A percentile compares a stretch with the other conserved stretches of the same genome.
Evolutionary conservation across 805 yeast genomes (phyloP).

Genomic region (Kluyveromyces starmeri): DNA sequence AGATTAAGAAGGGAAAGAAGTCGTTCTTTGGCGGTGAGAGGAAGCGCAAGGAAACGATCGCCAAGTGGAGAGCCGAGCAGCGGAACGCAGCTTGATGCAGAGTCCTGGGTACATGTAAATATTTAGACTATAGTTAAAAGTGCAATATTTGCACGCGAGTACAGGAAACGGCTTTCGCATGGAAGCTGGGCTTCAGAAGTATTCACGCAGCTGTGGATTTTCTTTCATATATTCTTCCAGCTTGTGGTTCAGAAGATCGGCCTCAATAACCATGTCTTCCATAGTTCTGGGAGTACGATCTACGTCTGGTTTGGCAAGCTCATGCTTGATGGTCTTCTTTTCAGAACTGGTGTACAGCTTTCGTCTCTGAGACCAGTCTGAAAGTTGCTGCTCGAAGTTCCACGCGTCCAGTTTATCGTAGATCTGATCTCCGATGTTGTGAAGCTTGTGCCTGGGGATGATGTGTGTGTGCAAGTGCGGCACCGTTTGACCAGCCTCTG

Average conservation of each 20-base stretch:
- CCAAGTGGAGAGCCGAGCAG: constrained; percentile 50
- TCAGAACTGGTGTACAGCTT: constrained; percentile 17
- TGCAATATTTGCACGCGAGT: no score
- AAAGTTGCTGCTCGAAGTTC: constrained; percentile 31
- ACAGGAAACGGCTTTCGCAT: no score
- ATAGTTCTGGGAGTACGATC: constrained; percentile 48
- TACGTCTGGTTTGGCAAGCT: constrained; percentile 36
- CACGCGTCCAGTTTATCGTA: constrained; percentile 62
- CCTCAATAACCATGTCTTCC: constrained; percentile 68
- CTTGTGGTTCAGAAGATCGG: constrained; percentile 41
- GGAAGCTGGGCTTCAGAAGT: no score
- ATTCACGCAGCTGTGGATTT: constrained; percentile 1
- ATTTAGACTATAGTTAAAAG: no score
- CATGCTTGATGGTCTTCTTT: constrained; percentile 19
- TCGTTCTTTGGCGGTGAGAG: constrained; percentile 79
- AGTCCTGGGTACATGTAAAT: no score
- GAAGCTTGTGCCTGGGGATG: constrained; percentile 63
- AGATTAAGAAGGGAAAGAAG: constrained; percentile 61
- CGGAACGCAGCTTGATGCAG: constrained; percentile 32
- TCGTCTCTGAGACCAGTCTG: constrained; percentile 27
- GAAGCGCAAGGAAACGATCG: constrained; percentile 55
- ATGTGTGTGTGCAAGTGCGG: constrained; percentile 93
- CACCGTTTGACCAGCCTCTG: constrained; percentile 91
- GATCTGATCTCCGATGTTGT: constrained; percentile 63
- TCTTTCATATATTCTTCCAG: constrained; percentile 19